Evolutionary conservation across 2,329 filamentous ascomycete genomes (phyloP).

Genomic region (Aureobasidium sp.): DNA sequence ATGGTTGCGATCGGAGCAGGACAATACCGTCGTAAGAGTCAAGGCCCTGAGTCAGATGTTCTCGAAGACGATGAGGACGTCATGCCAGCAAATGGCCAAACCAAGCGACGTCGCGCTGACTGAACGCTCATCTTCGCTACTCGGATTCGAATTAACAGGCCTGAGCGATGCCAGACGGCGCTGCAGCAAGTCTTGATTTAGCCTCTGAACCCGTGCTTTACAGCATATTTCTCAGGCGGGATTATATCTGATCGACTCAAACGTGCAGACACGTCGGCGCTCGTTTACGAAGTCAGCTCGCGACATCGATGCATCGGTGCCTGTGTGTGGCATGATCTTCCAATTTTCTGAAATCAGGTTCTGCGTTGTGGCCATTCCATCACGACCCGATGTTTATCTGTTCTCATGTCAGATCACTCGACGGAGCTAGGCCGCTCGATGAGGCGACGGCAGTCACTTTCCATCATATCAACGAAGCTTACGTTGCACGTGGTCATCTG

Average conservation of each 20-base stretch:
- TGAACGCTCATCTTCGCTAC: neutral
- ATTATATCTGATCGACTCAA: no score
- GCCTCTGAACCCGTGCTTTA: neutral
- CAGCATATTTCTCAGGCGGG: neutral
- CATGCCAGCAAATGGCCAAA: constrained; percentile 13
- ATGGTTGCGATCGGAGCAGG: constrained; percentile 61
- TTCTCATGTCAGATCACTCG: neutral
- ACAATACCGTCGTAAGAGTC: constrained; percentile 80
- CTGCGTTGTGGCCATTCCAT: neutral
- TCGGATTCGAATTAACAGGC: neutral
- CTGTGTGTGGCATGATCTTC: neutral
- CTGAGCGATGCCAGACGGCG: no score
- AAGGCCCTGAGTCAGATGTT: constrained; percentile 63
- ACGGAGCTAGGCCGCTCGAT: neutral
- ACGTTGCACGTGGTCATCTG: neutral
- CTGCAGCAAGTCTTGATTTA: neutral
- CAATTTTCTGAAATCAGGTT: neutral
- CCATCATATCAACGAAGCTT: neutral
- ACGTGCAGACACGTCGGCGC: neutral
- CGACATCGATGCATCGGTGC: neutral
- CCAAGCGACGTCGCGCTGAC: constrained; percentile 16
- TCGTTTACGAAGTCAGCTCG: neutral
- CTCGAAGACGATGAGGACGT: constrained; percentile 46
- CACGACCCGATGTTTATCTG: neutral
- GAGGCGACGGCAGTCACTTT: neutral